Evolutionary conservation across 192 early-diverging fungal genomes (phyloP).

Genomic region (Backusella luteola): DNA sequence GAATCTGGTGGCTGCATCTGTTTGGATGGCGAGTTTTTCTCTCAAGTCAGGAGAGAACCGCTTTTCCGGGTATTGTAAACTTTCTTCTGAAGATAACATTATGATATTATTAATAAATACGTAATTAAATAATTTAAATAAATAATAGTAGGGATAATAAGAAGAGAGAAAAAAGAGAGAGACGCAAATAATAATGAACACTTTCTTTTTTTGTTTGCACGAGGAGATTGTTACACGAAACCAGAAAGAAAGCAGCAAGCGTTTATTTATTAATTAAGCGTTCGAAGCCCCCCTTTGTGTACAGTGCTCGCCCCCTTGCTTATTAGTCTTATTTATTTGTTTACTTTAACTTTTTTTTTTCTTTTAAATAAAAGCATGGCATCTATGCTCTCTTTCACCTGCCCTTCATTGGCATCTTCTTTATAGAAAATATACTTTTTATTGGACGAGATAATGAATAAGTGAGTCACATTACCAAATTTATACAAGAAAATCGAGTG

Average conservation of each 20-base stretch:
- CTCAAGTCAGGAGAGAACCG: not conserved
- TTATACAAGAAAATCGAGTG: not conserved
- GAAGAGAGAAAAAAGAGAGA: not conserved
- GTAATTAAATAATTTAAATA: not conserved
- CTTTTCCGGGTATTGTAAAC: slow-evolving; percentile 5
- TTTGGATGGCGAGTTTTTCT: not conserved
- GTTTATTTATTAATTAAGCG: slow-evolving; percentile 1
- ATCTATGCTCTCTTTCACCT: not conserved
- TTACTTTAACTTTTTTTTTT: not conserved
- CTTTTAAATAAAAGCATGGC: not conserved
- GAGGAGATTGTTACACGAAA: not conserved
- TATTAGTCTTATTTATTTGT: not conserved
- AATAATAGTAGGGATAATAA: not conserved
- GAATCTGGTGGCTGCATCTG: slow-evolving; percentile 21
- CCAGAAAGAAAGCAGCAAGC: not conserved
- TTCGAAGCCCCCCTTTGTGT: not conserved
- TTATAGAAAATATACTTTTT: not conserved
- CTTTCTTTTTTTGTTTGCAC: slow-evolving; percentile 5
- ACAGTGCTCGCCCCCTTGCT: not conserved
- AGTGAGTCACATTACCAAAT: slow-evolving; percentile 5
- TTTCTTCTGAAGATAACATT: slow-evolving; percentile 7
- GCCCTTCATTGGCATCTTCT: not conserved
- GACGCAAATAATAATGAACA: not conserved
- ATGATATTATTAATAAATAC: not conserved
- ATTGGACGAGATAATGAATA: not conserved